Evolutionary conservation across 352 stramenopile genomes (phyloP), one percentile per base, ranked within the genome.

Genomic region (Globisporangium lucens): DNA sequence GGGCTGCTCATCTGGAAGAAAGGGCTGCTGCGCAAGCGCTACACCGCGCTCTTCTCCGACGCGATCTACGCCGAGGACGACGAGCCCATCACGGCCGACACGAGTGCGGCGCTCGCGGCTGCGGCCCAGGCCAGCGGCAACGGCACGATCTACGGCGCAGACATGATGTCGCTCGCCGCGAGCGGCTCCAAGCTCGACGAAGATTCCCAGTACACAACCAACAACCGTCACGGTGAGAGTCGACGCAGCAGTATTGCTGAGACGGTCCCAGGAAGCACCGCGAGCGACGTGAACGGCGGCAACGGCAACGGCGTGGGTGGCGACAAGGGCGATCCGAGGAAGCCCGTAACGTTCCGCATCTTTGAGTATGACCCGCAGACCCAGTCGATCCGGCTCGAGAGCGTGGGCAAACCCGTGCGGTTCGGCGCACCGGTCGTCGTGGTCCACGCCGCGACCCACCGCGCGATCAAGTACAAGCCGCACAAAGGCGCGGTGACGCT

Each of bases 1-100:
- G 83, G 81, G 49, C 83, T 90, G 56, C 83, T 91, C 60, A 78
- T 91, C 38, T 90, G 81, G 82, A 75, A 80, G 51, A 89, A 87
- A 46, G 85, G 82, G 1, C 70, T 89, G 8, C 79, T 93, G 58
- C 85, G 85, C 30, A 90, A 91, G 61, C 82, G 82, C 20, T 93
- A 93, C 67, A 82, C 83, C 3, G 85, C 85, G 38, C 66, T 93
- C 15, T 84, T 89, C 58, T 85, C 82, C 0, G 69, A 85, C 51
- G 71, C 85, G 9, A 74, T 89, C 22, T 89, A 89, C 71, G 82
- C 73, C 43, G 43, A 49, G 13, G 75, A 84, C 33, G 68, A 89
- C 70, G 80, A 72, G 15, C 64, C 72, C 9, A 66, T 61, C 13
- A 49, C 24, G 12, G 30, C 56, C 10, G 59, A 68, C n/a, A 52